Conservation (phyloP, 164 flowering plant genomes). For the Umbellularia californica region DNA sequence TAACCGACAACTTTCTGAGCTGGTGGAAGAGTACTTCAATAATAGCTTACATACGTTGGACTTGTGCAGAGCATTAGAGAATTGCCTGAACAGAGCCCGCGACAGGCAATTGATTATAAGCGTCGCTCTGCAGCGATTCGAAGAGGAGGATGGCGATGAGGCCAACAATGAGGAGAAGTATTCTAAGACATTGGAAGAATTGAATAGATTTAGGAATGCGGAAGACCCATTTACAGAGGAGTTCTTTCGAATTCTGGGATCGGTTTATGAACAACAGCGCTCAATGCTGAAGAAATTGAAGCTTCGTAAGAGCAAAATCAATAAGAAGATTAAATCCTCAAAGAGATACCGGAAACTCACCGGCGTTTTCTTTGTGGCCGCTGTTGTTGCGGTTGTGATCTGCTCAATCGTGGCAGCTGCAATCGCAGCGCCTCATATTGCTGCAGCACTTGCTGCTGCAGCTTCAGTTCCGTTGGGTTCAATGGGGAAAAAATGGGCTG, state of each 20-base stretch:
- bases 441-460: slow-evolving; percentile 66
- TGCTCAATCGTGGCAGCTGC: slow-evolving; percentile 87
- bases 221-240: slow-evolving; percentile 72
- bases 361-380: slow-evolving; percentile 51
- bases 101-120: slow-evolving; percentile 56
- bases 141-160: slow-evolving; percentile 22
- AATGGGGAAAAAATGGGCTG: slow-evolving; percentile 77
- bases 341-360: slow-evolving; percentile 67
- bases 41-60: slow-evolving; percentile 61
- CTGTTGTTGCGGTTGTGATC: slow-evolving; percentile 61
- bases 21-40: slow-evolving; percentile 80
- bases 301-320: slow-evolving; percentile 50
- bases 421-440: slow-evolving; percentile 72
- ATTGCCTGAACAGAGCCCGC: slow-evolving; percentile 57
- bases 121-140: slow-evolving; percentile 58
- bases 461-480: slow-evolving; percentile 67
- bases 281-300: slow-evolving; percentile 55
- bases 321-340: slow-evolving; percentile 49
- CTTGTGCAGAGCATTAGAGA: slow-evolving; percentile 64
- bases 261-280: slow-evolving; percentile 49
- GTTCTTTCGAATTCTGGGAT: slow-evolving; percentile 43
- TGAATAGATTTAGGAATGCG: slow-evolving; percentile 51
- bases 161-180: slow-evolving; percentile 22
- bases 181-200: slow-evolving; percentile 44
- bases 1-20: slow-evolving; percentile 40